Evolutionary conservation across 305 asterid species (phyloP), one percentile per base, ranked within the genome.

Genomic region (Fraxinus dipetala): DNA sequence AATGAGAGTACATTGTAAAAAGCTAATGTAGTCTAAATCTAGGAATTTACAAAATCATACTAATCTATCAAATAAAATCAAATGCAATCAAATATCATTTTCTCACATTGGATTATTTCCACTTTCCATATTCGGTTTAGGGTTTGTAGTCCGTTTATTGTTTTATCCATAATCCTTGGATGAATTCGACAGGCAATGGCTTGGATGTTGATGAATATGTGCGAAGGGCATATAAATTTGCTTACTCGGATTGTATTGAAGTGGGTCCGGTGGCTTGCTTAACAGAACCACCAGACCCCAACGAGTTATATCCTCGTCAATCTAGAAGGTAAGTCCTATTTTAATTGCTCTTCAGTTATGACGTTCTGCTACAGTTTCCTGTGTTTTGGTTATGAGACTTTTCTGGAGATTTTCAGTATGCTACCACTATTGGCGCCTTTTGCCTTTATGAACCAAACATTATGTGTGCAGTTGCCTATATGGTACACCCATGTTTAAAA

Each of bases 231-330:
- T 96, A 94, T 88, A 94, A 91, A 81, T 96, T 94, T 91, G 98
- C 99, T 79, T 96, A 96, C 83, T 88, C 98, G 65, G 99, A 96
- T 79, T 92, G 98, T 88, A 92, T 96, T 85, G 99, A 96, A 91
- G 98, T 90, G 85, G 99, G 98, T 80, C 99, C 98, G 6, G 95
- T 96, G 72, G 91, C 98, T 79, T 90, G 98, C 92, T 91, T 93
- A 83, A 97, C 92, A 32, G 99, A 96, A 86, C 98, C 99, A 31
- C 99, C 99, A 77, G 97, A 94, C 86, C 99, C 98, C 73, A 93
- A 93, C 83, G 98, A 93, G 83, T 90, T 96, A 82, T 96, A 96
- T 89, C 97, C 99, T 89, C 92, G 92, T 79, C 97, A 96, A 84
- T 93, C 98, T 79, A 90, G 93, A 86, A 93, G 96, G 99, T 86